Evolutionary conservation across 805 yeast species (phyloP).

Genomic region (Starmerella gropengiesseri): DNA sequence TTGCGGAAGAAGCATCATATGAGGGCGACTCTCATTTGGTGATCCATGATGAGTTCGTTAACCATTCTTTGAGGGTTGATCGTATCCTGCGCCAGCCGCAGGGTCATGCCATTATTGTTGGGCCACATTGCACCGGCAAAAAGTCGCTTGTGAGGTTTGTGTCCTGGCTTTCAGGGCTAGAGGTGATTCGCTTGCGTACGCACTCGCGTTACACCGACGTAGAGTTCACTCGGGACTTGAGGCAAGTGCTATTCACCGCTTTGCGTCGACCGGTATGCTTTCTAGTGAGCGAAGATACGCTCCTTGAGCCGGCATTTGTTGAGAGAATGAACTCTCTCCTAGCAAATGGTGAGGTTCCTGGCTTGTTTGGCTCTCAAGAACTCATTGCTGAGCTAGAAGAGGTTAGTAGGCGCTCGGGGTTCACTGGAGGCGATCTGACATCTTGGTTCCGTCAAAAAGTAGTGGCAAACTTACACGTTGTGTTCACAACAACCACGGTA

Average conservation of each 20-base stretch:
- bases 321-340: constrained; percentile 89
- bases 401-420: constrained; percentile 9
- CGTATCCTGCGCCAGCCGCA: constrained; percentile 74
- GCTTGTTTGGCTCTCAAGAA: constrained; percentile 53
- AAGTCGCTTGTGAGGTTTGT: constrained; percentile 68
- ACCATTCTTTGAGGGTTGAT: constrained; percentile 67
- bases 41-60: constrained; percentile 58
- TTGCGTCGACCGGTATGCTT: constrained; percentile 39
- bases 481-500: constrained; percentile 53
- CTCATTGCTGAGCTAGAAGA: constrained; percentile 14
- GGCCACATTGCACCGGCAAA: constrained; percentile 74
- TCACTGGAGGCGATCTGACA: constrained; percentile 43
- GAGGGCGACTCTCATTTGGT: constrained; percentile 42
- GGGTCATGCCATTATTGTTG: constrained; percentile 81
- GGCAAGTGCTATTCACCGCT: constrained; percentile 39
- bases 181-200: constrained; percentile 47
- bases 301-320: constrained; percentile 63
- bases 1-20: constrained; percentile 61
- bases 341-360: constrained; percentile 89
- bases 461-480: constrained; percentile 65
- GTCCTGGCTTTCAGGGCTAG: constrained; percentile 80
- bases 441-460: constrained; percentile 64
- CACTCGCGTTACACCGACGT: constrained; percentile 41
- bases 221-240: constrained; percentile 59
- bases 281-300: constrained; percentile 69